These are phyloP conservation scores for Cocos nucifera DNA, from an alignment of 176 grass and related monocot species.

Conservation along the genomic window DNA sequence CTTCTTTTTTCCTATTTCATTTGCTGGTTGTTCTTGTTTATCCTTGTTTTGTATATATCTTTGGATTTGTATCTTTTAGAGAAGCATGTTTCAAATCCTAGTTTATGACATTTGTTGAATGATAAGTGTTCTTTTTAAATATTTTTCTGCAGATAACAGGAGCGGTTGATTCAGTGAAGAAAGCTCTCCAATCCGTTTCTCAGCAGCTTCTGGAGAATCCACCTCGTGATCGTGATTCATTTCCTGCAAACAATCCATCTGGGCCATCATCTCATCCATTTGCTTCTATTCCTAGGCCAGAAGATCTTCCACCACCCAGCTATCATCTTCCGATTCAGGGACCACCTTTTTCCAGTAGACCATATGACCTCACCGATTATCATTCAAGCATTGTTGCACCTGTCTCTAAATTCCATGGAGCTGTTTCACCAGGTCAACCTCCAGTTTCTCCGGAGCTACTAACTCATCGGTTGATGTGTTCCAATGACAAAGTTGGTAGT, in stretches of 20 bases:
- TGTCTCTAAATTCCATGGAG: conserved; percentile 44
- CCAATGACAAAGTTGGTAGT: conserved; percentile 69
- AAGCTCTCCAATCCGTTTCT: conserved; percentile 56
- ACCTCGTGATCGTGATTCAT: conserved; percentile 39
- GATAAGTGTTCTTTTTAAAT: no score
- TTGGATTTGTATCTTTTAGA: no score
- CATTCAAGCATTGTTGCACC: conserved; percentile 32
- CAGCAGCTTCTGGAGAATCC: conserved; percentile 58
- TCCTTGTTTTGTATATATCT: no score
- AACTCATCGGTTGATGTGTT: conserved; percentile 65
- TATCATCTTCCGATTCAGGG: conserved; percentile 45
- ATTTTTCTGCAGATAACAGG: conserved; percentile 57
- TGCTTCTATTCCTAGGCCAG: conserved; percentile 24
- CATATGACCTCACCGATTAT: conserved; percentile 28
- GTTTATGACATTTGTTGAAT: no score
- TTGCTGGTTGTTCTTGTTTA: no score
- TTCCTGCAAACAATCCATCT: conserved; percentile 26
- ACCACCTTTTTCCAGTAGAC: conserved; percentile 31
- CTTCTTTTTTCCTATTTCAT: no score
- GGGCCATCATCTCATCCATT: conserved; percentile 38
- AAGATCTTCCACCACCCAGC: conserved; percentile 44
- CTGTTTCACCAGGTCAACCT: conserved; percentile 30
- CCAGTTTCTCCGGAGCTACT: conserved; percentile 42
- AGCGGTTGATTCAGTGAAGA: conserved; percentile 53
- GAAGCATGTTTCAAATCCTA: no score